These are phyloP conservation scores for Earliella scabrosa DNA, from an alignment of 1,284 basidiomycete genomes.

Conservation along the genomic window DNA sequence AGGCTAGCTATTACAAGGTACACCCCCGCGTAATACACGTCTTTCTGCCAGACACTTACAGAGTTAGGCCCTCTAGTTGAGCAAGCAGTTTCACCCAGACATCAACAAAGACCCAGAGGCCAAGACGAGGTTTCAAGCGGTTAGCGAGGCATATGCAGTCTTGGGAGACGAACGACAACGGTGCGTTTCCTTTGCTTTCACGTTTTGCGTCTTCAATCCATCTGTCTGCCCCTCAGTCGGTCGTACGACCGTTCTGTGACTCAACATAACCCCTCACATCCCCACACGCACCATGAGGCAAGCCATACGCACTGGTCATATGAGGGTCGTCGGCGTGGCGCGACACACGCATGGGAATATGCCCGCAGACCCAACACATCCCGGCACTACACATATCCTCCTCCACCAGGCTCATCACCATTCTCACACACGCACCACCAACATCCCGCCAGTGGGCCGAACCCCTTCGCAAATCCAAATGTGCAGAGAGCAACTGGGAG, in stretches of 20 bases:
- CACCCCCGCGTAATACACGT: neutral
- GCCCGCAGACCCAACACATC: slow-evolving; percentile 27
- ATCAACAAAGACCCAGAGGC: slow-evolving; percentile 44
- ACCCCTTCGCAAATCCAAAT: slow-evolving; percentile 36
- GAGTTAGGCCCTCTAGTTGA: slow-evolving; percentile 40
- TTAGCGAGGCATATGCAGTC: slow-evolving; percentile 53
- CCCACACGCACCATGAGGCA: slow-evolving; percentile 18
- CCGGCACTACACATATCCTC: slow-evolving; percentile 14
- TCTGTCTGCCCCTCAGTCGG: slow-evolving; percentile 28
- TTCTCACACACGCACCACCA: slow-evolving; percentile 15
- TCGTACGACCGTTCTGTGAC: slow-evolving; percentile 40
- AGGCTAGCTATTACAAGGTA: slow-evolving; percentile 55
- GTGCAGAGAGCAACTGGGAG: slow-evolving; percentile 36
- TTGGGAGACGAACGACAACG: slow-evolving; percentile 51
- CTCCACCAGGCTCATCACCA: slow-evolving; percentile 22
- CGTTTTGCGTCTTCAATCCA: neutral
- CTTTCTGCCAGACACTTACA: neutral
- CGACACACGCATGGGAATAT: slow-evolving; percentile 46
- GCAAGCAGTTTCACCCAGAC: slow-evolving; percentile 55
- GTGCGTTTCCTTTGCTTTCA: slow-evolving; percentile 32
- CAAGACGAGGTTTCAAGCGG: slow-evolving; percentile 47
- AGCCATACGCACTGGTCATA: slow-evolving; percentile 27
- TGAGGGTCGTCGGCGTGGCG: slow-evolving; percentile 37
- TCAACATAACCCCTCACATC: neutral
- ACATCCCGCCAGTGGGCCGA: slow-evolving; percentile 18